Evolutionary conservation across 1,284 basidiomycete genomes (phyloP).

Genomic region (Microbotryomycetes sp.): DNA sequence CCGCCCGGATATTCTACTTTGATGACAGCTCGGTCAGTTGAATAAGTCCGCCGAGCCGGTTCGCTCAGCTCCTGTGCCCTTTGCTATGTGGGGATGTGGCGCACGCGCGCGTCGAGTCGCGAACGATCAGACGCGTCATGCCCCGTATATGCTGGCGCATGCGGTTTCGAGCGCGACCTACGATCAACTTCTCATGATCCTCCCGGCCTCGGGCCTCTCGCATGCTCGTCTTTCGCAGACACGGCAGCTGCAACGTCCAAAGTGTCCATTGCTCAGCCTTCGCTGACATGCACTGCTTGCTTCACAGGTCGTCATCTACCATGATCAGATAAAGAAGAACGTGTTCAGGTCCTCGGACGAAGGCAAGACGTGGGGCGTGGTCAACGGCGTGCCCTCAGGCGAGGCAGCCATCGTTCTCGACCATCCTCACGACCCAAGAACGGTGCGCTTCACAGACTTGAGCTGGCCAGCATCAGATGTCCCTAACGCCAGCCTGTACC

Average conservation of each 20-base stretch:
- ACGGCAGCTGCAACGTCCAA: too few species aligned
- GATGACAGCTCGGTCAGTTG: slow-evolving; percentile 70
- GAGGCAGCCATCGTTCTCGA: slow-evolving; percentile 66
- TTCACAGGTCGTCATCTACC: slow-evolving; percentile 65
- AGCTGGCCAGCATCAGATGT: background rate
- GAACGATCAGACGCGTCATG: background rate
- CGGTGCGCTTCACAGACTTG: slow-evolving; percentile 1
- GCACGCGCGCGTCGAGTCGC: background rate
- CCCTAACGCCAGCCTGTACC: too few species aligned
- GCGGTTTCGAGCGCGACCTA: background rate
- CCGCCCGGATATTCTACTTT: slow-evolving; percentile 81
- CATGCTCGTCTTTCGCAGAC: background rate
- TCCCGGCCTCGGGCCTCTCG: background rate
- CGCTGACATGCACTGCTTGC: background rate
- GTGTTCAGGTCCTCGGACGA: slow-evolving; percentile 81
- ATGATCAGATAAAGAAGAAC: slow-evolving; percentile 61
- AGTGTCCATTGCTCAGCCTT: background rate
- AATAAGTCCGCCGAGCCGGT: background rate
- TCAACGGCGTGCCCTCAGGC: slow-evolving; percentile 57
- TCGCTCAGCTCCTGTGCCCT: background rate
- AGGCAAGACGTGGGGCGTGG: slow-evolving; percentile 68
- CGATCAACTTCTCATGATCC: background rate
- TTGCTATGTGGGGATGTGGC: background rate
- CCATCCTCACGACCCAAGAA: slow-evolving; percentile 73
- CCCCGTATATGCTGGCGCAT: too few species aligned